A percentile compares a stretch with the other conserved stretches of the same genome.
phyloP scores from a whole-genome alignment of 176 grass and related monocot species.

The Ampelocalamus luodianensis region DNA sequence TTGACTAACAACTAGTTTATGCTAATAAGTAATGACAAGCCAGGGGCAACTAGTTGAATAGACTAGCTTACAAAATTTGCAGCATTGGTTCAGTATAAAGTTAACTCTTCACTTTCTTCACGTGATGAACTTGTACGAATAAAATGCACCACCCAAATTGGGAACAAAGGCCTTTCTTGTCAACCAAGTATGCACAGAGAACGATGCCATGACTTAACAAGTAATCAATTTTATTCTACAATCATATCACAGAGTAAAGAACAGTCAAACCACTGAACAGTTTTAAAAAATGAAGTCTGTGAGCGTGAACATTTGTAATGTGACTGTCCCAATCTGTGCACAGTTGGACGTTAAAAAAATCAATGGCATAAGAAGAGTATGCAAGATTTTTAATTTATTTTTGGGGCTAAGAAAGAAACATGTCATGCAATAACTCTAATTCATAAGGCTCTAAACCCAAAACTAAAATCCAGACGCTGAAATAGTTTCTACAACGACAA shows the following conservation, averaged over 20 bases:
- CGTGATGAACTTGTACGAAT: background rate
- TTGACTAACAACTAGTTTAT: constrained; percentile 22
- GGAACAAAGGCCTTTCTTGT: background rate
- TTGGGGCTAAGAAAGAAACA: constrained; percentile 8
- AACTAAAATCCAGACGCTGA: constrained; percentile 28
- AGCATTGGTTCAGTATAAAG: constrained; percentile 20
- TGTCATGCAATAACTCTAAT: background rate
- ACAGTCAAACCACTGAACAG: background rate
- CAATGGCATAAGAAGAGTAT: background rate
- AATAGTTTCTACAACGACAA: constrained; percentile 21
- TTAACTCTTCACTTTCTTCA: constrained; percentile 1
- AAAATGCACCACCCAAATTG: background rate
- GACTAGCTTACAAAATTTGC: background rate
- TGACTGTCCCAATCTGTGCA: background rate
- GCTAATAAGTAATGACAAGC: background rate
- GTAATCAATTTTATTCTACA: background rate
- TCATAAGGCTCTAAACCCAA: constrained; percentile 3
- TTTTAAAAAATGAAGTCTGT: background rate
- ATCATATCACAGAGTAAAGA: constrained; percentile 24
- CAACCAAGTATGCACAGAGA: background rate
- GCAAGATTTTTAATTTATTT: background rate
- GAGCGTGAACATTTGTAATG: background rate
- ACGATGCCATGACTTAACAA: constrained; percentile 8
- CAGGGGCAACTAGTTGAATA: background rate
- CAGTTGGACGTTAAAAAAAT: background rate